Base-by-base conservation (phyloP, 257 asterid genomes). In the Solanum pimpinellifolium region DNA sequence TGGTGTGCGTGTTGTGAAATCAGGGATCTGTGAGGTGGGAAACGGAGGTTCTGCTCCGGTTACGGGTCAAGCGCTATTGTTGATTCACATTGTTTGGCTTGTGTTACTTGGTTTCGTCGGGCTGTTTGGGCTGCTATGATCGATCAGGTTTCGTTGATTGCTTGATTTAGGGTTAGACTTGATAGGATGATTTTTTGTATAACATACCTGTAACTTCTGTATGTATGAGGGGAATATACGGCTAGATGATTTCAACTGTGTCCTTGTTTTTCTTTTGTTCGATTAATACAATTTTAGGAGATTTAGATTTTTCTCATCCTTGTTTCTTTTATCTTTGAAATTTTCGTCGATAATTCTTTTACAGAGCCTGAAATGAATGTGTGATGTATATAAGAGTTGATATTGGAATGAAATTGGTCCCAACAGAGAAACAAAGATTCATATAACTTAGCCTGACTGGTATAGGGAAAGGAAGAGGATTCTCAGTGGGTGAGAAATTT, bases 71-170 rank as follows among this genome's bases (percentile, higher is more conserved):
- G 98, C 99, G 10, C 92, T 96, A 37, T 87, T 96, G 94, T 87
- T 96, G 98, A 95, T 96, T 84, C 98, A 96, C 88, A 95, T 95
- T 87, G 89, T 97, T 60, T 97, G 98, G 99, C 94, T 96, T 27
- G 92, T 95, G 73, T 82, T 96, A 90, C 97, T 97, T 47, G 98
- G 98, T 68, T 85, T 95, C 74, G 91, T 95, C 52, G 98, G 93
- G 13, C 81, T 95, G 88, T 95, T 97, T 85, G 99, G 98, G 70
- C 92, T 95, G 86, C 93, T 95, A 41, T 96, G 94, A 96, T 81
- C 66, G 42, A n/a, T 44, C 83, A 46, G 83, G 83, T 77, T 77
- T 77, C 83, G 52, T 76, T 68, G 83, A 31, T 31, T 81, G 1
- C 69, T 81, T 52, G 69, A 52, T 29, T 81, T 81, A 81, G 85